Evolutionary conservation across 495 filamentous ascomycete species (phyloP).

Genomic region (Aspergillus hancockii): DNA sequence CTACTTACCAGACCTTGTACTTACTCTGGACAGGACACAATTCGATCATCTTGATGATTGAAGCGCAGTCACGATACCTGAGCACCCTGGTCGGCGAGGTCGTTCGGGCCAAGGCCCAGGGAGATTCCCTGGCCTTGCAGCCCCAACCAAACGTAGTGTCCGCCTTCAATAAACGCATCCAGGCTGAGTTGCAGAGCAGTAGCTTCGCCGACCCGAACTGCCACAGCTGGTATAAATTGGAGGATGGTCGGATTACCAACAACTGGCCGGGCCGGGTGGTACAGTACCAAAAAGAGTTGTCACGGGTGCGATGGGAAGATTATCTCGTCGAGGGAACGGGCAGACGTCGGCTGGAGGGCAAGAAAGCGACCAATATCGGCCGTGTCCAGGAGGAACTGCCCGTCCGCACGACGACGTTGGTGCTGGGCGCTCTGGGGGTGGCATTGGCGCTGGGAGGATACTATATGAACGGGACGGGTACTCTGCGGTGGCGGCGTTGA

Average conservation of each 20-base stretch:
- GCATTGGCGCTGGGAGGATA: slow-evolving; percentile 22
- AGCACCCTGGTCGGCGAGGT: slow-evolving; percentile 45
- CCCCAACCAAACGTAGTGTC: slow-evolving; percentile 37
- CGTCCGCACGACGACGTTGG: slow-evolving; percentile 34
- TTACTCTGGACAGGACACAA: slow-evolving; percentile 42
- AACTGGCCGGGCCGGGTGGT: slow-evolving; percentile 55
- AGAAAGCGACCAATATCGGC: slow-evolving; percentile 37
- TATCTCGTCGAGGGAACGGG: slow-evolving; percentile 45
- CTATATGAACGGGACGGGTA: not conserved
- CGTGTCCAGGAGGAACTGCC: slow-evolving; percentile 47
- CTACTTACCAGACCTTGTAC: not conserved
- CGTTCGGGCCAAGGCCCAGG: slow-evolving; percentile 34
- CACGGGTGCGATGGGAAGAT: slow-evolving; percentile 48
- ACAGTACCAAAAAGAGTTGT: slow-evolving; percentile 49
- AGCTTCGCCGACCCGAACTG: slow-evolving; percentile 57
- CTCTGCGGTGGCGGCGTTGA: not conserved
- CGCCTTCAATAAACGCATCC: slow-evolving; percentile 48
- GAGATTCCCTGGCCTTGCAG: slow-evolving; percentile 38
- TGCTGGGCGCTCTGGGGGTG: slow-evolving; percentile 33
- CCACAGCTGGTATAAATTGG: slow-evolving; percentile 58
- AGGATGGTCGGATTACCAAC: slow-evolving; percentile 54
- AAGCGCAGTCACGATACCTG: slow-evolving; percentile 56
- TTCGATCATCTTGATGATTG: slow-evolving; percentile 61
- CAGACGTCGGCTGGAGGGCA: slow-evolving; percentile 26
- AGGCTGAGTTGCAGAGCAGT: slow-evolving; percentile 39